These are phyloP conservation scores for Asterophora parasitica DNA, from an alignment of 768 basidiomycete species.

Conservation along the genomic window DNA sequence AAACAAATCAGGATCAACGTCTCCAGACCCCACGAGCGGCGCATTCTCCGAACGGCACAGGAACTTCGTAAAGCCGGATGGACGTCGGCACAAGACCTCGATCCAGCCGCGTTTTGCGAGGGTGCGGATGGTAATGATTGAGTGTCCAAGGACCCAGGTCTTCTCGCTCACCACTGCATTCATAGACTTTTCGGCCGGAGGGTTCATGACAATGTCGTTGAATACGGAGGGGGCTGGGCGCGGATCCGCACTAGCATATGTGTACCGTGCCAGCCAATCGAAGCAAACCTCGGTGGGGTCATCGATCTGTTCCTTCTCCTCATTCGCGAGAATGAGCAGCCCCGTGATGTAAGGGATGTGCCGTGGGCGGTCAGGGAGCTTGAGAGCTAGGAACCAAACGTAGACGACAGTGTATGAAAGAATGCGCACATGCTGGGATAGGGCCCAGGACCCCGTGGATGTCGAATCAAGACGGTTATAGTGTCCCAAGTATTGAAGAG, in stretches of 20 bases:
- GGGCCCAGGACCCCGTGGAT: constrained; percentile 70
- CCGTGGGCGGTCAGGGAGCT: constrained; percentile 71
- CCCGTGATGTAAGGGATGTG: constrained; percentile 85
- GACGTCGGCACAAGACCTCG: constrained; percentile 76
- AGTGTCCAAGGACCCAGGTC: constrained; percentile 83
- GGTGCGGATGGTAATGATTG: constrained; percentile 77
- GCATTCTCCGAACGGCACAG: constrained; percentile 86
- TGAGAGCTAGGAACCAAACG: constrained; percentile 89
- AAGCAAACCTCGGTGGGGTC: constrained; percentile 94
- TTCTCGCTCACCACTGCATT: constrained; percentile 54
- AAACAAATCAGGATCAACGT: constrained; percentile 74
- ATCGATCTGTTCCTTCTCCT: constrained; percentile 67
- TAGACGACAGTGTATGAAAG: constrained; percentile 90
- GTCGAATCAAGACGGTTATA: constrained; percentile 66
- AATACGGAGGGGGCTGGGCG: constrained; percentile 78
- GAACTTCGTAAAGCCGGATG: constrained; percentile 85
- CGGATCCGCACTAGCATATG: constrained; percentile 92
- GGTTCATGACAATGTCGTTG: constrained; percentile 72
- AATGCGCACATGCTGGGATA: constrained; percentile 87
- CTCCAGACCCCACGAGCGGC: constrained; percentile 79
- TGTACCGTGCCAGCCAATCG: constrained; percentile 94
- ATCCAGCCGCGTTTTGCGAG: constrained; percentile 81
- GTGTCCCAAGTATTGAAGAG: constrained; percentile 87
- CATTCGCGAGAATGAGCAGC: constrained; percentile 82
- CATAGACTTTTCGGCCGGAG: constrained; percentile 27